phyloP scores from a whole-genome alignment of 345 rosid species.

The Syzygium aromaticum region DNA sequence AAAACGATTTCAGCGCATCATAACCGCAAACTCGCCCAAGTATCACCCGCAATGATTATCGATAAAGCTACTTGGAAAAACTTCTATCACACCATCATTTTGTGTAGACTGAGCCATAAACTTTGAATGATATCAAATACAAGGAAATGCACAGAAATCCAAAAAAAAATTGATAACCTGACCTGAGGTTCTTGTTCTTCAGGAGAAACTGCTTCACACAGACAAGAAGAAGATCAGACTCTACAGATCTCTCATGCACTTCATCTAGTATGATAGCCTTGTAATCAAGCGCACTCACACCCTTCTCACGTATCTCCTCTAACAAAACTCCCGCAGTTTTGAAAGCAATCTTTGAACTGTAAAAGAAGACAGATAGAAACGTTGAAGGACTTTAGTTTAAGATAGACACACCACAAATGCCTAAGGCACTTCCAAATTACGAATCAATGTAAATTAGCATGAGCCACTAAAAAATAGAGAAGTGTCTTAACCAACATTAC shows the following conservation, averaged over 20 bases:
- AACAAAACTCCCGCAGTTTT: slow-evolving; percentile 94
- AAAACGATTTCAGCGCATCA: background rate
- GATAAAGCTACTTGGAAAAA: background rate
- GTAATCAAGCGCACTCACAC: slow-evolving; percentile 70
- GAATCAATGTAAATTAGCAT: background rate
- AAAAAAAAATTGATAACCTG: background rate
- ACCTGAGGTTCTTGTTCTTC: slow-evolving; percentile 76
- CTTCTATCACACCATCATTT: background rate
- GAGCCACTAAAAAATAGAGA: background rate
- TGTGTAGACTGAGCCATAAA: background rate
- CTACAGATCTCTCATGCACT: slow-evolving; percentile 97
- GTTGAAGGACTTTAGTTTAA: background rate
- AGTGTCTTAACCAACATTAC: background rate
- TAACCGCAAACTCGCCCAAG: background rate
- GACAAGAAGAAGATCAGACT: slow-evolving; percentile 89
- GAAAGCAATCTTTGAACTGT: slow-evolving; percentile 78
- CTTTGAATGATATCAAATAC: background rate
- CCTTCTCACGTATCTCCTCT: slow-evolving; percentile 91
- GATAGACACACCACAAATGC: background rate
- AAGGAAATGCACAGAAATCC: background rate
- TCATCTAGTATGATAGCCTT: slow-evolving; percentile 94
- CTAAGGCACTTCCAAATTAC: background rate
- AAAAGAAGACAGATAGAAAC: slow-evolving; percentile 4
- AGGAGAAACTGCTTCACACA: slow-evolving; percentile 81
- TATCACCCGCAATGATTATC: background rate